These are phyloP conservation scores for Tetrapisispora nanseiensis DNA, from an alignment of 805 yeast genomes.

Conservation along the genomic window DNA sequence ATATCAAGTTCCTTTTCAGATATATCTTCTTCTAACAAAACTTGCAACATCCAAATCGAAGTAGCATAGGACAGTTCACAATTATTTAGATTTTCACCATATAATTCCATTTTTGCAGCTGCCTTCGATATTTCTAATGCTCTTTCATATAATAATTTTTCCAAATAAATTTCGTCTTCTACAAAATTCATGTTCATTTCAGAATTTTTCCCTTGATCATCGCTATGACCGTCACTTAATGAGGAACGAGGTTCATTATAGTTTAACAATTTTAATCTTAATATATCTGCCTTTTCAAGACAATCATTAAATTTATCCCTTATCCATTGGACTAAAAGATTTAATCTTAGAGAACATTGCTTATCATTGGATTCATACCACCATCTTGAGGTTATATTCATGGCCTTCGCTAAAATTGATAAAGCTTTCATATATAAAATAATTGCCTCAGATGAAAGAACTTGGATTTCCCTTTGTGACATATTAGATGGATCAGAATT, in stretches of 20 bases:
- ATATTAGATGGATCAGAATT: conserved; percentile 21
- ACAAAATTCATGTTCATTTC: conserved; percentile 5
- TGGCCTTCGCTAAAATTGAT: conserved; percentile 73
- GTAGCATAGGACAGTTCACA: conserved; percentile 88
- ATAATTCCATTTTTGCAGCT: conserved; percentile 83
- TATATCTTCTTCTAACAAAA: conserved; percentile 49
- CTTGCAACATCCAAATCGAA: conserved; percentile 91
- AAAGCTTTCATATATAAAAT: conserved; percentile 76
- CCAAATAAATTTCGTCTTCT: conserved; percentile 44
- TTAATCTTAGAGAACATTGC: conserved; percentile 39
- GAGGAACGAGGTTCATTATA: conserved; percentile 3
- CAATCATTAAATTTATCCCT: conserved; percentile 82
- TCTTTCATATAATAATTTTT: conserved; percentile 80
- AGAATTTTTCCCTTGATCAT: conserved; percentile 29
- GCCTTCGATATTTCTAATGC: conserved; percentile 87
- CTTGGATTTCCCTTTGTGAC: conserved; percentile 47
- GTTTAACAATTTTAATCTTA: conserved; percentile 43
- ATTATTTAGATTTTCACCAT: conserved; percentile 45
- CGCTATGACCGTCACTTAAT: conserved; percentile 10
- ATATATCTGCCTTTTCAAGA: conserved; percentile 77
- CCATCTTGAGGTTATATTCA: conserved; percentile 82
- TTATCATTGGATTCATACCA: conserved; percentile 50
- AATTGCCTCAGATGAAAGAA: conserved; percentile 77
- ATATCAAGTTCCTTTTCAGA: conserved; percentile 19
- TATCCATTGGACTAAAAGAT: conserved; percentile 80